Conservation (phyloP, 176 grass and related monocot genomes). For the Oryza nivara region DNA sequence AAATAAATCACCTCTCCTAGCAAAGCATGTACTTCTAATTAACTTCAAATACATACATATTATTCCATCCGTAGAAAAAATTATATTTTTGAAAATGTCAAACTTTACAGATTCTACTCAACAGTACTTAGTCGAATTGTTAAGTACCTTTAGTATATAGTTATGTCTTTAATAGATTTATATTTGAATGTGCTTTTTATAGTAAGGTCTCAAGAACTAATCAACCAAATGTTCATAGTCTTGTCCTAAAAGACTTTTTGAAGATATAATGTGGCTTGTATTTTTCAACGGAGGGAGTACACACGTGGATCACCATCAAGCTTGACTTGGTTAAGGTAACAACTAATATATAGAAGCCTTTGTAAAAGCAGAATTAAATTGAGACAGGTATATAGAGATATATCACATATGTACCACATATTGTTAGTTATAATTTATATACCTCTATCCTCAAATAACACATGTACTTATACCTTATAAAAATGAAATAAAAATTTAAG, state of each 20-base stretch:
- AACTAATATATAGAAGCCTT: background rate
- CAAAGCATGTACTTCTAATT: background rate
- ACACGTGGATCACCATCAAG: background rate
- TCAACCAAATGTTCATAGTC: background rate
- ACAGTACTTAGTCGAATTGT: background rate
- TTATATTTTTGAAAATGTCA: background rate
- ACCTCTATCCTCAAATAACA: too few relatives aligned
- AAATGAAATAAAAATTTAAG: too few relatives aligned
- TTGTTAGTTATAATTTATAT: too few relatives aligned
- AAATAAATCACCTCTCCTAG: background rate
- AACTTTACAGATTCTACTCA: background rate
- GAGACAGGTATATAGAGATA: too few relatives aligned
- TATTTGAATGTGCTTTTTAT: too few relatives aligned
- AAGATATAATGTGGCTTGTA: background rate
- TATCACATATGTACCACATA: too few relatives aligned
- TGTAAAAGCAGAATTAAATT: background rate
- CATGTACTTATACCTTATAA: too few relatives aligned
- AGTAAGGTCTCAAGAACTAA: too few relatives aligned
- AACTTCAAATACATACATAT: background rate
- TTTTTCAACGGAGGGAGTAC: background rate
- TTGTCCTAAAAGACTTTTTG: background rate
- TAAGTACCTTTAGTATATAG: background rate
- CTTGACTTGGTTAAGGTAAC: background rate
- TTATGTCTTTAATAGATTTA: too few relatives aligned
- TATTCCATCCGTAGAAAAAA: background rate